Evolutionary conservation across 495 filamentous ascomycete species (phyloP), one percentile per base, ranked within the genome.

Genomic region (Astrocystis sublimbata): DNA sequence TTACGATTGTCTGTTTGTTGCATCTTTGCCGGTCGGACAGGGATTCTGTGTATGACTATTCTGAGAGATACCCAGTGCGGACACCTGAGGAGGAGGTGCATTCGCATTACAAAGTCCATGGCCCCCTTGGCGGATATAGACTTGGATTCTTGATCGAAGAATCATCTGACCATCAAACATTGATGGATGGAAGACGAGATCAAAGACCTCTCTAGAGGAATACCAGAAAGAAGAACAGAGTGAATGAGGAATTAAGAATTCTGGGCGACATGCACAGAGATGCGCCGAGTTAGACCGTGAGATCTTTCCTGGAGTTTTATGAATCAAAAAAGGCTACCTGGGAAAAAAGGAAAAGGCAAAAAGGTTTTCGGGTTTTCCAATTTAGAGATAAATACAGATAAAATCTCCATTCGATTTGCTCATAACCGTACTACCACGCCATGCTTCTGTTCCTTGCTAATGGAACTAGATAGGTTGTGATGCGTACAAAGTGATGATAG

Each of bases 331-430:
- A 43, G 40, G 54, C 28, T 13, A 64, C 55, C 58, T 45, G 51
- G 62, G n/a, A 60, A 67, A 53, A 47, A 61, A 54, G 45, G n/a
- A 58, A 57, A 42, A 24, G 55, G 50, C 53, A 64, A 45, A 53
- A 57, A 35, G 33, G n/a, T n/a, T 46, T 53, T 47, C 45, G 56
- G 51, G 56, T 52, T 53, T 42, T 66, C 60, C 57, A 63, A 61
- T 54, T 51, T 43, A 60, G 50, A 55, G 26, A 52, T 52, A 66
- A 65, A 71, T 63, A 17, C 28, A 43, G 58, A 65, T 43, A n/a
- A 69, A 67, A 65, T 69, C 69, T 68, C 69, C 64, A 38, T 65
- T 69, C 66, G 62, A 57, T 19, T 26, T 54, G 46, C 12, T 53
- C 40, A 17, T 61, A 50, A 9, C 35, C n/a, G 31, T 33, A 21